Base-by-base conservation (phyloP, 2,329 filamentous ascomycete species). In the Calcarisporium arbuscula region DNA sequence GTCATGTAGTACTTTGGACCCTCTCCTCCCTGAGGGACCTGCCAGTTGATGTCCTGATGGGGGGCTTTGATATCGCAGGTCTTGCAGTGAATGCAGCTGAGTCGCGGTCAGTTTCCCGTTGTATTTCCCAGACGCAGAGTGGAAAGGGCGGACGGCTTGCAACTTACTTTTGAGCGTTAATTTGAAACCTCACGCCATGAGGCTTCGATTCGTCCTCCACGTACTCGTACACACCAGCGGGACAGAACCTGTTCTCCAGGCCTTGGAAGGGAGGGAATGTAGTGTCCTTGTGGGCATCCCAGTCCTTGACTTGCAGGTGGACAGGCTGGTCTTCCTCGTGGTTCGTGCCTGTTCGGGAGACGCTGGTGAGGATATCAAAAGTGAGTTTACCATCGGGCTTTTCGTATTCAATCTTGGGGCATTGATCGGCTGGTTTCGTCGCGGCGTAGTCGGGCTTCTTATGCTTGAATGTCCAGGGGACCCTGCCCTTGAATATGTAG, bases 41-140 rank as follows among this genome's bases (percentile, higher is more conserved):
- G 78, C 87, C 87, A 95, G 61, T 95, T 95, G 63, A 98, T 96
- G 56, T 96, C 92, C 67, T 98, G 92, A 43, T 82, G 77, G 7
- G 92, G 92, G 12, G 87, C 90, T 68, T 98, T 98, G 67, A 98
- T 98, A 61, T 98, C 92, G 60, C 92, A 98, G 11, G 92, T 98
- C 74, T 98, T 98, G 74, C 92, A 98, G 65, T 98, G 92, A 46
- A 98, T 94, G 60, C 92, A 98, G 65, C 89, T 95, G 48, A 4
- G 11, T 20, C 34, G 36, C 33, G 40, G 30, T 22, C 8, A 11
- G 20, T 10, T 31, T 17, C 20, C 7, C 30, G 41, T 28, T 41
- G 40, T 8, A 36, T 30, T 37, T 45, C 28, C 17, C 23, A 16
- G 18, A 17, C 5, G 18, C 3, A 28, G 18, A 28, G 16, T 12